Evolutionary conservation across 2,329 filamentous ascomycete species (phyloP).

Genomic region (Alternaria incomplexa): DNA sequence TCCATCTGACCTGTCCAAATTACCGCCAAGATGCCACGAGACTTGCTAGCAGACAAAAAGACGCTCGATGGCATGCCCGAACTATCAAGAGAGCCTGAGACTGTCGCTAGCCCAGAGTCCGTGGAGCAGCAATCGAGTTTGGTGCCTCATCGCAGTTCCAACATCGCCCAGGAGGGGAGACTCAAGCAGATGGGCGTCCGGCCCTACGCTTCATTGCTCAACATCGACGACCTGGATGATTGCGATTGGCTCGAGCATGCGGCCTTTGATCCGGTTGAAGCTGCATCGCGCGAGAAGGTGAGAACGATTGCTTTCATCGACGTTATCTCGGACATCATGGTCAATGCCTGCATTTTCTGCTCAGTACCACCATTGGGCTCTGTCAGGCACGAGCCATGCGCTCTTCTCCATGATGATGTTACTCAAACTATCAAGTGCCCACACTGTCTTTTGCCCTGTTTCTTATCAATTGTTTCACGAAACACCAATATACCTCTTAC

Average conservation of each 20-base stretch:
- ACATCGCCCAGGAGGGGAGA: slow-evolving; percentile 32
- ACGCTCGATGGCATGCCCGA: slow-evolving; percentile 46
- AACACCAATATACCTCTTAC: background rate
- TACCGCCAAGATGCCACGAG: slow-evolving; percentile 50
- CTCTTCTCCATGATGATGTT: slow-evolving; percentile 20
- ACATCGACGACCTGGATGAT: slow-evolving; percentile 67
- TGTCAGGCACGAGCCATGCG: slow-evolving; percentile 17
- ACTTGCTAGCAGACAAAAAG: slow-evolving; percentile 48
- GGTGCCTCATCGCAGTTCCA: slow-evolving; percentile 30
- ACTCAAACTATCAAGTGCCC: background rate
- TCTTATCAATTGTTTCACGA: background rate
- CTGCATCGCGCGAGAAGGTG: slow-evolving; percentile 67
- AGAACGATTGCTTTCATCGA: slow-evolving; percentile 22
- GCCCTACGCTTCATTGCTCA: slow-evolving; percentile 77
- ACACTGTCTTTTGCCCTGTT: background rate
- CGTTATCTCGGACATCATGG: background rate
- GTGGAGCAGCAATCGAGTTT: slow-evolving; percentile 19
- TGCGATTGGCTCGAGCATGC: slow-evolving; percentile 65
- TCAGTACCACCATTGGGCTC: slow-evolving; percentile 21
- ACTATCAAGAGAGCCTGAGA: slow-evolving; percentile 44
- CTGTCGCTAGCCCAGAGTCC: slow-evolving; percentile 22
- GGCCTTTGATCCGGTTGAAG: slow-evolving; percentile 64
- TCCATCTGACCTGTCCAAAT: slow-evolving; percentile 3
- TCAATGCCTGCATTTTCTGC: background rate
- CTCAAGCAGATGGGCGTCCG: slow-evolving; percentile 62